phyloP scores from a whole-genome alignment of 345 rosid species.

The Kernera saxatilis region DNA sequence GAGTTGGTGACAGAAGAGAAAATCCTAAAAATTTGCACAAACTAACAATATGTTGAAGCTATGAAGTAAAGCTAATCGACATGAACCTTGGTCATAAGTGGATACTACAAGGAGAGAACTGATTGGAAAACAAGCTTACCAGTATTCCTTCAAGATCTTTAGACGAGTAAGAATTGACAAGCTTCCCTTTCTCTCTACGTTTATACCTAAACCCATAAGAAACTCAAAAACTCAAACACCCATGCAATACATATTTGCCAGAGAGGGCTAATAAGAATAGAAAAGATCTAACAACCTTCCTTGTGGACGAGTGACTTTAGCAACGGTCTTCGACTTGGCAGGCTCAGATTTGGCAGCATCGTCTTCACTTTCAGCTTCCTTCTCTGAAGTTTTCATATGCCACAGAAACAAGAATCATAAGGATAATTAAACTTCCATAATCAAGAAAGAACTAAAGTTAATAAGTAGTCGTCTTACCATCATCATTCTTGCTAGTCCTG shows the following conservation, averaged over 20 bases:
- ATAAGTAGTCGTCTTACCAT: conserved; percentile 40
- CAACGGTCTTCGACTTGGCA: conserved; percentile 31
- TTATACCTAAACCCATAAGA: conserved; percentile 44
- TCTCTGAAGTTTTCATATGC: conserved; percentile 34
- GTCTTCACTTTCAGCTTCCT: conserved; percentile 33
- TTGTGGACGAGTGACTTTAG: conserved; percentile 73
- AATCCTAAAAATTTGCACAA: not conserved
- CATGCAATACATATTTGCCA: not conserved
- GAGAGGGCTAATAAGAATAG: not conserved
- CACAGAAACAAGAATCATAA: not conserved
- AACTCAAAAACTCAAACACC: not conserved
- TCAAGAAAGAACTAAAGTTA: not conserved
- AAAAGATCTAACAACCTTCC: conserved; percentile 64
- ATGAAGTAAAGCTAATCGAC: not conserved
- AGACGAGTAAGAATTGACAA: conserved; percentile 67
- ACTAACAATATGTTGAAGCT: not conserved
- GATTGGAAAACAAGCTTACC: conserved; percentile 41
- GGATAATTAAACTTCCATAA: not conserved
- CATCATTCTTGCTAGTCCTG: conserved; percentile 23
- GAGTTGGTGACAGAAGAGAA: not conserved
- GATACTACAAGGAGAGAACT: not conserved
- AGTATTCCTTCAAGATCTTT: conserved; percentile 93
- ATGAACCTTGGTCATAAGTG: not conserved
- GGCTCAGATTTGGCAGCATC: conserved; percentile 33
- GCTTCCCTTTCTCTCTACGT: conserved; percentile 88